A percentile compares a stretch with the other conserved stretches of the same genome.
phyloP scores from a whole-genome alignment of 2,329 filamentous ascomycete species.

The Fusarium anthophilum region DNA sequence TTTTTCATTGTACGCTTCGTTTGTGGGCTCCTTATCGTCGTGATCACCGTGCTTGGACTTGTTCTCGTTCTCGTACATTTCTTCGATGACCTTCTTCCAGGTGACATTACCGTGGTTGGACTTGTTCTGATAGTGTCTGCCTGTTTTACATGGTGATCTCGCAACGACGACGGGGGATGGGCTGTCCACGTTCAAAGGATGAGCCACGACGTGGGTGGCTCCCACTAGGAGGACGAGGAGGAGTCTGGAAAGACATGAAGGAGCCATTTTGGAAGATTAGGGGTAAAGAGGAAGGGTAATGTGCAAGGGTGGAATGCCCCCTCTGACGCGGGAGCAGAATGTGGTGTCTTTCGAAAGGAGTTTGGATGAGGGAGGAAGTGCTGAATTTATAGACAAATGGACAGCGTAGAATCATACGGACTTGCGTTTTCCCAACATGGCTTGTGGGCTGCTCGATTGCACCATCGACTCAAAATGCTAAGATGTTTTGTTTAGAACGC shows the following conservation, averaged over 20 bases:
- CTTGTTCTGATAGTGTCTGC: too few species aligned
- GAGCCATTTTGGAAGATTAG: not conserved
- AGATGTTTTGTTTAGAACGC: not conserved
- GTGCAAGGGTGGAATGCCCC: not conserved
- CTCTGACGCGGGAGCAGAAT: not conserved
- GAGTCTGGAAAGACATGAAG: not conserved
- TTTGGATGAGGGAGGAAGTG: not conserved
- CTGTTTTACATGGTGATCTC: too few species aligned
- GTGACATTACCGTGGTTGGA: fast-evolving
- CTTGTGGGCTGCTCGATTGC: not conserved
- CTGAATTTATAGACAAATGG: not conserved
- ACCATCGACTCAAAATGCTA: too few species aligned
- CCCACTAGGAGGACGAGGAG: not conserved
- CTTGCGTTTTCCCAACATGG: fast-evolving
- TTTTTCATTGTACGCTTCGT: too few species aligned
- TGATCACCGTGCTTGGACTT: too few species aligned
- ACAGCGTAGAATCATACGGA: too few species aligned
- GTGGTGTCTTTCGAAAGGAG: not conserved
- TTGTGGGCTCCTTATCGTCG: too few species aligned
- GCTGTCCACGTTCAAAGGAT: not conserved
- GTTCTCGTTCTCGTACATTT: too few species aligned
- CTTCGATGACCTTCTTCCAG: too few species aligned
- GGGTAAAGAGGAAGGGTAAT: not conserved
- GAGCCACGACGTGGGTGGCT: not conserved
- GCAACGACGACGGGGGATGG: too few species aligned